Evolutionary conservation across 257 asterid species (phyloP), one percentile per base, ranked within the genome.

Genomic region (Datura wrightii): DNA sequence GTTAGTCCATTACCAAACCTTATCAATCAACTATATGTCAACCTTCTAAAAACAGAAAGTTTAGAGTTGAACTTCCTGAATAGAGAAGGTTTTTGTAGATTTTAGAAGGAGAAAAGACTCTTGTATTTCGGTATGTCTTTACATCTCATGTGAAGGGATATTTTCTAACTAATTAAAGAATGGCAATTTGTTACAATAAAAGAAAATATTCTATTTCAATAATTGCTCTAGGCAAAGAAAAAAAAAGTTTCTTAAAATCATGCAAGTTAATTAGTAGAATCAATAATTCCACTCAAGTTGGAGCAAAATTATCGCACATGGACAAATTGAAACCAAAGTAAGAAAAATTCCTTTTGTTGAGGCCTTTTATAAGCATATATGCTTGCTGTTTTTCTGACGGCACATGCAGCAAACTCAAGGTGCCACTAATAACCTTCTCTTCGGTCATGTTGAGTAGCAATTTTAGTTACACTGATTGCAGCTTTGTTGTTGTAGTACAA

Each of bases 1-100:
- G 98, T 96, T 85, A 56, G 69, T 65, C 24, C 55, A 83, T 37
- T 52, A 34, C 34, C 14, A 14, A 24, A 31, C n/a, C 46, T 7
- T 46, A 16, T 41, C 34, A 16, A 69, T 41, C 50, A 67, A 67
- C 48, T 37, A 37, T 39, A 1, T 67, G 76, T 15, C 44, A 66
- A 14, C 50, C 24, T 37, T 34, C 1, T 10, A 63, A 63, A 34
- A 63, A 63, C 1, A 10, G 6, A 39, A 39, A 3, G 13, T 67
- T 37, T 39, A 39, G 52, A 6, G 31, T 67, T 67, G 78, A 67
- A 41, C 52, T 67, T 67, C 50, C 31, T 16, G 7, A 67, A 39
- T 6, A 67, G 14, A 15, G 6, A 67, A 15, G 11, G 2, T 39
- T 6, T 16, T 18, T 58, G 36, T n/a, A 58, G 65, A 58, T 58